These are phyloP conservation scores for Neocatenulostroma microsporum DNA, from an alignment of 2,329 filamentous ascomycete species.

Conservation along the genomic window DNA sequence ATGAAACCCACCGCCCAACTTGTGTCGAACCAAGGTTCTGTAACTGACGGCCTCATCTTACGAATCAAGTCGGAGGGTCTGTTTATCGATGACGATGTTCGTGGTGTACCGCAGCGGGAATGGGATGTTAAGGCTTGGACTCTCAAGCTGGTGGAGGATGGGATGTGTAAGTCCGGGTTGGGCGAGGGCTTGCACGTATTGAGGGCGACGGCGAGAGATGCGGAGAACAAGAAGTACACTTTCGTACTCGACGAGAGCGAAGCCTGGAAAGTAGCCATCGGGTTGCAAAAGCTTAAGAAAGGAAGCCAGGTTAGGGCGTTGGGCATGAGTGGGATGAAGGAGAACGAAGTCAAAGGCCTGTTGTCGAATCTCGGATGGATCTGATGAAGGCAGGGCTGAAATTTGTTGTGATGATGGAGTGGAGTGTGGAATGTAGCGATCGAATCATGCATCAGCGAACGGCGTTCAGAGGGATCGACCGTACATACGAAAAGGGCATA, in stretches of 20 bases:
- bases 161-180: constrained; percentile 29
- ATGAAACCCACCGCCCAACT: constrained; percentile 88
- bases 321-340: constrained; percentile 46
- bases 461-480: not conserved
- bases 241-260: constrained; percentile 53
- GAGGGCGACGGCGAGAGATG: constrained; percentile 51
- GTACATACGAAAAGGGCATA: not conserved
- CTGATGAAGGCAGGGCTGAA: constrained; percentile 15
- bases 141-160: constrained; percentile 74
- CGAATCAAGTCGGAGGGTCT: constrained; percentile 89
- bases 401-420: constrained; percentile 1
- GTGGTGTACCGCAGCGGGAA: constrained; percentile 84
- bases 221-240: constrained; percentile 54
- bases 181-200: constrained; percentile 48
- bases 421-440: not conserved
- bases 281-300: constrained; percentile 48
- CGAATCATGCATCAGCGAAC: not conserved
- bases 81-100: constrained; percentile 94
- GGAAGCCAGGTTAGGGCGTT: constrained; percentile 50
- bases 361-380: constrained; percentile 29
- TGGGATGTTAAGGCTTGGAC: constrained; percentile 99
- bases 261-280: constrained; percentile 55
- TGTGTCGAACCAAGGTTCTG: constrained; percentile 70
- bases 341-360: constrained; percentile 34
- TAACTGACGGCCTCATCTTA: constrained; percentile 87